A percentile compares a stretch with the other conserved stretches of the same genome.
phyloP scores from a whole-genome alignment of 768 basidiomycete genomes.

The Mycena galopus region DNA sequence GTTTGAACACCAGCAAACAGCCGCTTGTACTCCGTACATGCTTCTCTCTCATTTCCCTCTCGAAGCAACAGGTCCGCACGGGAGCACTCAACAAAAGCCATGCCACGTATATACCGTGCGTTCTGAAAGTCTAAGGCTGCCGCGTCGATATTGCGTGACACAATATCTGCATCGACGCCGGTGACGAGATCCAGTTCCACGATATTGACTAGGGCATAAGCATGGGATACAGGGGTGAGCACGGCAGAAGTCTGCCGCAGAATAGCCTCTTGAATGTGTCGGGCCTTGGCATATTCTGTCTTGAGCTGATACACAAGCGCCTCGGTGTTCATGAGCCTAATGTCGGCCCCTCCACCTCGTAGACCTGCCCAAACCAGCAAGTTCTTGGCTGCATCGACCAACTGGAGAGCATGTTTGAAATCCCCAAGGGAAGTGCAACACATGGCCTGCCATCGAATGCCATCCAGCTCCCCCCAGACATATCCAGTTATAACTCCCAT shows the following conservation, averaged over 20 bases:
- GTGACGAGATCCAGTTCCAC: background rate
- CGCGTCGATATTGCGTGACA: background rate
- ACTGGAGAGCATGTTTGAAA: background rate
- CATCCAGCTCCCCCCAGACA: background rate
- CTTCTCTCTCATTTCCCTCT: background rate
- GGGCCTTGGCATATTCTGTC: background rate
- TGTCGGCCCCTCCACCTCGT: background rate
- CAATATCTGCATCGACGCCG: background rate
- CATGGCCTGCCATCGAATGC: background rate
- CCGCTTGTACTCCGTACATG: background rate
- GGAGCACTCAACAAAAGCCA: background rate
- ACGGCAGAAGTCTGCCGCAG: background rate
- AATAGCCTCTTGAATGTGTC: background rate
- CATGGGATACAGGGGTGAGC: background rate
- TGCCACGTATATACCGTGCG: background rate
- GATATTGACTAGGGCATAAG: background rate
- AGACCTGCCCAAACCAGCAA: background rate
- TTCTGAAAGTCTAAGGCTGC: background rate
- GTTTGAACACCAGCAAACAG: background rate
- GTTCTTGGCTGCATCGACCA: background rate
- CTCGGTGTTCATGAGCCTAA: background rate
- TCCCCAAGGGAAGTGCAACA: background rate
- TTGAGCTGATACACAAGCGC: background rate
- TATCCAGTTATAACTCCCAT: background rate
- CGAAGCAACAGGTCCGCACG: background rate